These are phyloP conservation scores for Schwanniomyces yamadae DNA, from an alignment of 805 yeast species.

Conservation along the genomic window DNA sequence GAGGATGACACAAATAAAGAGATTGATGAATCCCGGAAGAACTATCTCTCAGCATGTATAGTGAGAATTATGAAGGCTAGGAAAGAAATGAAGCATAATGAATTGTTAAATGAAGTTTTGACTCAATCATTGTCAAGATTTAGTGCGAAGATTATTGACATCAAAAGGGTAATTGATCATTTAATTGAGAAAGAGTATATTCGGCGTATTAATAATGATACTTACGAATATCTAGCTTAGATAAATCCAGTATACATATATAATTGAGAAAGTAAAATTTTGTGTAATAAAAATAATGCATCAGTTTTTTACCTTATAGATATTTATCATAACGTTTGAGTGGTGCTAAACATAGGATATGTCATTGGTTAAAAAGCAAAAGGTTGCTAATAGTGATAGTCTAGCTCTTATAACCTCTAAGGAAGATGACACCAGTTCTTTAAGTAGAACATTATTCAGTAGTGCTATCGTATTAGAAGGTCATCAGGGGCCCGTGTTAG, in stretches of 20 bases:
- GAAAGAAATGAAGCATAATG: constrained; percentile 73
- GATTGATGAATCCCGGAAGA: constrained; percentile 81
- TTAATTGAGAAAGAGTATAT: constrained; percentile 85
- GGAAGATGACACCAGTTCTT: too few species aligned
- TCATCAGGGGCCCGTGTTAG: constrained; percentile 53
- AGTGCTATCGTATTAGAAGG: constrained; percentile 45
- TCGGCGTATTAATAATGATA: constrained; percentile 69
- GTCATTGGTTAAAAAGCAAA: constrained; percentile 37
- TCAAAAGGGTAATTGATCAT: constrained; percentile 80
- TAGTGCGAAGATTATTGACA: constrained; percentile 80
- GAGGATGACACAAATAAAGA: constrained; percentile 74
- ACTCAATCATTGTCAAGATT: constrained; percentile 82
- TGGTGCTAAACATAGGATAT: too few species aligned
- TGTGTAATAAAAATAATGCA: too few species aligned
- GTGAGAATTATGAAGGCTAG: constrained; percentile 97
- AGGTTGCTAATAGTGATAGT: constrained; percentile 9
- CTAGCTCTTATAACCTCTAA: too few species aligned
- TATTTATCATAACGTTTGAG: too few species aligned
- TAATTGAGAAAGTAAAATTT: too few species aligned
- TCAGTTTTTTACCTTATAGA: too few species aligned
- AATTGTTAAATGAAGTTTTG: constrained; percentile 81
- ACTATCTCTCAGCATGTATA: constrained; percentile 86
- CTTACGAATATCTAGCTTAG: constrained; percentile 79
- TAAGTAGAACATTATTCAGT: constrained; percentile 23
- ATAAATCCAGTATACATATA: too few species aligned